These are phyloP conservation scores for Mycothermus thermophilus DNA, from an alignment of 495 filamentous ascomycete genomes.

Conservation along the genomic window DNA sequence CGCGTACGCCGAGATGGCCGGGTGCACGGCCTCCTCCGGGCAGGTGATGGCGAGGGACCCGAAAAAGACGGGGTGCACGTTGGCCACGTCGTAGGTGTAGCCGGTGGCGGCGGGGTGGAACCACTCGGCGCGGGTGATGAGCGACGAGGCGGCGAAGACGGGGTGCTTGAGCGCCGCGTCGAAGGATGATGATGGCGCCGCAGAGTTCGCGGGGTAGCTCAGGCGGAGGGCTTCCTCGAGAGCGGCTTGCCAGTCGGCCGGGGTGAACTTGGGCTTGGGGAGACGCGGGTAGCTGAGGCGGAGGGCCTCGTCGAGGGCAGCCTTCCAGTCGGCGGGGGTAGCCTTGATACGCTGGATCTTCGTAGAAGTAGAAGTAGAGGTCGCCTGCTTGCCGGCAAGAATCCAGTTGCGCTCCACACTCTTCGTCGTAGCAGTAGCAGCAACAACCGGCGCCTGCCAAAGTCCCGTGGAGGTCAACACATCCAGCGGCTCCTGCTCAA, in stretches of 20 bases:
- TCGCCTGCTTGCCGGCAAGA: slow-evolving; percentile 5
- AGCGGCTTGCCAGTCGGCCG: slow-evolving; percentile 22
- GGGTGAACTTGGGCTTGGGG: slow-evolving; percentile 7
- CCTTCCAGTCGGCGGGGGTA: background rate
- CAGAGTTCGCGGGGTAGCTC: slow-evolving; percentile 5
- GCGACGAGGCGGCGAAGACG: slow-evolving; percentile 23
- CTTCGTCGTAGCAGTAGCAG: no score
- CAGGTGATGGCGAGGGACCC: slow-evolving; percentile 21
- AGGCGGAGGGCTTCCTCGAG: slow-evolving; percentile 20
- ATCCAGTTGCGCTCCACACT: no score
- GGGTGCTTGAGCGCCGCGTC: slow-evolving; percentile 24
- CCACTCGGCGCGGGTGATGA: slow-evolving; percentile 18
- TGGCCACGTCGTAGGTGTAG: slow-evolving; percentile 19
- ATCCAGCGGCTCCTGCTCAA: no score
- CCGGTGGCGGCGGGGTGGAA: slow-evolving; percentile 26
- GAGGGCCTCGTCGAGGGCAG: background rate
- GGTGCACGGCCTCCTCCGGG: slow-evolving; percentile 17
- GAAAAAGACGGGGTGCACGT: slow-evolving; percentile 25
- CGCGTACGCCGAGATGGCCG: slow-evolving; percentile 15
- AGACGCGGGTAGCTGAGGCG: slow-evolving; percentile 1
- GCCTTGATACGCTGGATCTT: slow-evolving; percentile 1
- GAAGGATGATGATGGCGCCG: slow-evolving; percentile 3
- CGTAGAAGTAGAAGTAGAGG: background rate
- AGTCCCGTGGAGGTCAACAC: no score
- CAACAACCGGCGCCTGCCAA: no score